These are phyloP conservation scores for Coniferiporia weirii DNA, from an alignment of 1,284 basidiomycete genomes.

Conservation along the genomic window DNA sequence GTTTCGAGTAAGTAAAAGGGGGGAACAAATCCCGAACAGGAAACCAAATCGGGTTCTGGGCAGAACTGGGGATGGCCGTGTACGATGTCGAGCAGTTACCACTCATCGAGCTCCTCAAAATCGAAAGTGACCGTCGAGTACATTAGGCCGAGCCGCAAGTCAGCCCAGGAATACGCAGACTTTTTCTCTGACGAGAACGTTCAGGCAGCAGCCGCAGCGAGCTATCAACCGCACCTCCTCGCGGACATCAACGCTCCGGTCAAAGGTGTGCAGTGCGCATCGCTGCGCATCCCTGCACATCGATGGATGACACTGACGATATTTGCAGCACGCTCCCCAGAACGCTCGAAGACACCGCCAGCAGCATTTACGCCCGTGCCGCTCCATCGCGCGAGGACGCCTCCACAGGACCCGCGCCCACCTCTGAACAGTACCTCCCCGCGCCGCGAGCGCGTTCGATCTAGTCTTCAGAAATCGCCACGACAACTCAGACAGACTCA, in stretches of 20 bases:
- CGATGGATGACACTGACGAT: not conserved
- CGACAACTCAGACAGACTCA: constrained; percentile 8
- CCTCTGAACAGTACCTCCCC: constrained; percentile 18
- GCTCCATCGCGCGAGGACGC: constrained; percentile 17
- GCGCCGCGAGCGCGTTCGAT: constrained; percentile 8
- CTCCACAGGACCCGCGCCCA: constrained; percentile 18
- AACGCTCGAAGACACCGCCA: constrained; percentile 14
- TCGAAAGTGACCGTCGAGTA: constrained; percentile 52
- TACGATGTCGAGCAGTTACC: not conserved
- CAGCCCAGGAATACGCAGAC: constrained; percentile 67
- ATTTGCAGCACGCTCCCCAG: not conserved
- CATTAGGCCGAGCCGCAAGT: constrained; percentile 57
- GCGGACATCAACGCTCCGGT: constrained; percentile 26
- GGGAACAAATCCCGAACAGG: not conserved
- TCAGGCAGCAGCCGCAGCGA: constrained; percentile 43
- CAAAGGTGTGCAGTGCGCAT: not conserved
- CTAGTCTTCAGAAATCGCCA: constrained; percentile 18
- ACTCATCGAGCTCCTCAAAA: not conserved
- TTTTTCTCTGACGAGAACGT: constrained; percentile 56
- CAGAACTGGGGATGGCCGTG: not conserved
- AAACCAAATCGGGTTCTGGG: not conserved
- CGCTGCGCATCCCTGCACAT: constrained; percentile 4
- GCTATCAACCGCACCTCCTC: constrained; percentile 56
- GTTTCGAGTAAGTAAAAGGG: not conserved
- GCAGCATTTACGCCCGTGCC: constrained; percentile 10